Conservation (phyloP, 805 yeast genomes). For the Ogataea haglerorum region DNA sequence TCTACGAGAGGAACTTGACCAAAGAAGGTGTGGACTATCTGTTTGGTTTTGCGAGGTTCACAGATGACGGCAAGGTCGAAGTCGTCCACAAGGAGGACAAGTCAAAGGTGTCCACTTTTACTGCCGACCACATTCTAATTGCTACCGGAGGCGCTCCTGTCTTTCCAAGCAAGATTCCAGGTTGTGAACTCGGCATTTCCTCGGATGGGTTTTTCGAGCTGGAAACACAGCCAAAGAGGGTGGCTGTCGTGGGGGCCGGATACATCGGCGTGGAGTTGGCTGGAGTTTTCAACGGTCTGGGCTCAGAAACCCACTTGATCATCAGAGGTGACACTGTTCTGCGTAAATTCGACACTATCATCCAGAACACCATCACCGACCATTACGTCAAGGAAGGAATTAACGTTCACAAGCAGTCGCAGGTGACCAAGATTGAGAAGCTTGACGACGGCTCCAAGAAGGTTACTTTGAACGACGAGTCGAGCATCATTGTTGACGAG, state of each 20-base stretch:
- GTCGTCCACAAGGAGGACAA: conserved; percentile 66
- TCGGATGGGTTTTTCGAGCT: conserved; percentile 90
- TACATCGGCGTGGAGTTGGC: conserved; percentile 95
- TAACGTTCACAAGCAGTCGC: conserved; percentile 66
- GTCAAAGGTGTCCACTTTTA: conserved; percentile 45
- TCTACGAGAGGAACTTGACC: conserved; percentile 80
- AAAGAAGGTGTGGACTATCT: conserved; percentile 87
- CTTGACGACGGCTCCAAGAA: conserved; percentile 47
- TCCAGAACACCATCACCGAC: conserved; percentile 76
- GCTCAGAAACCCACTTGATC: conserved; percentile 79
- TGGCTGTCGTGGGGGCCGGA: conserved; percentile 96
- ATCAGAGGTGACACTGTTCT: conserved; percentile 90
- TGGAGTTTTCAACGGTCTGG: conserved; percentile 88
- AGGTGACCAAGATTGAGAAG: conserved; percentile 47
- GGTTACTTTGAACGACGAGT: conserved; percentile 42
- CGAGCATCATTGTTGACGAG: conserved; percentile 63
- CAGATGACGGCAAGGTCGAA: conserved; percentile 69
- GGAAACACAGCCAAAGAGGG: conserved; percentile 80
- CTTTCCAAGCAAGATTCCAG: conserved; percentile 66
- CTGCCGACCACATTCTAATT: conserved; percentile 80
- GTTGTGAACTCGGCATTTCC: conserved; percentile 77
- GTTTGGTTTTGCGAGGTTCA: conserved; percentile 83
- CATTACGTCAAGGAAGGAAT: conserved; percentile 80
- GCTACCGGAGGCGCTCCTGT: conserved; percentile 93
- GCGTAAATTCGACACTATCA: conserved; percentile 80